Percentiles rank a stretch among this genome's conserved stretches.
These are phyloP conservation scores for Lenzites betulinus DNA, from an alignment of 768 basidiomycete genomes.

Conservation along the genomic window DNA sequence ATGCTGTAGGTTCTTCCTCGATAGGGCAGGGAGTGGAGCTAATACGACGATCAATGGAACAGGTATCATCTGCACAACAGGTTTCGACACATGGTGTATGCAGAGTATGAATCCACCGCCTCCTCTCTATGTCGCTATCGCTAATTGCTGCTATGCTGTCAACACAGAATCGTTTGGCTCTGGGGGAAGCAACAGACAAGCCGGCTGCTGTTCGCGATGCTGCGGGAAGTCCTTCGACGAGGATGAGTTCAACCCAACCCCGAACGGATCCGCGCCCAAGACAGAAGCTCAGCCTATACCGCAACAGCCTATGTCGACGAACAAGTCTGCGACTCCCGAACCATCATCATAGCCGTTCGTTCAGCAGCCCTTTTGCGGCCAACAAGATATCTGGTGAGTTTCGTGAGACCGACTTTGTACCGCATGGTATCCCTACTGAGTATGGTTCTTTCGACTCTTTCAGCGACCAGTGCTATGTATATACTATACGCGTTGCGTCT, in stretches of 20 bases:
- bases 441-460: too few species aligned
- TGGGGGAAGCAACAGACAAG: background rate
- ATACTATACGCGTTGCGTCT: too few species aligned
- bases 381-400: too few species aligned
- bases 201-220: conserved; percentile 15
- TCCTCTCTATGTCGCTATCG: too few species aligned
- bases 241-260: conserved; percentile 11
- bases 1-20: conserved; percentile 3
- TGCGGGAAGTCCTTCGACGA: conserved; percentile 16
- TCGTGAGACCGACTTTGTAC: too few species aligned
- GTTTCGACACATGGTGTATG: conserved; percentile 4
- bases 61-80: conserved; percentile 8
- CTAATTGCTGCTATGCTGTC: background rate
- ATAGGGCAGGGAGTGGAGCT: background rate
- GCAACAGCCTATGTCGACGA: background rate
- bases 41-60: too few species aligned
- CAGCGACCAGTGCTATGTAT: too few species aligned
- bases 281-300: conserved; percentile 7
- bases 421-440: too few species aligned
- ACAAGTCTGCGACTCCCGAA: background rate
- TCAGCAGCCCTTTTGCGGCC: too few species aligned
- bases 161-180: background rate
- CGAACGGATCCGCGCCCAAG: background rate
- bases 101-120: background rate
- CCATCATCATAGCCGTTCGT: too few species aligned